A percentile compares a stretch with the other conserved stretches of the same genome.
Conservation (phyloP, 257 asterid species). For the Buddleja alternifolia region DNA sequence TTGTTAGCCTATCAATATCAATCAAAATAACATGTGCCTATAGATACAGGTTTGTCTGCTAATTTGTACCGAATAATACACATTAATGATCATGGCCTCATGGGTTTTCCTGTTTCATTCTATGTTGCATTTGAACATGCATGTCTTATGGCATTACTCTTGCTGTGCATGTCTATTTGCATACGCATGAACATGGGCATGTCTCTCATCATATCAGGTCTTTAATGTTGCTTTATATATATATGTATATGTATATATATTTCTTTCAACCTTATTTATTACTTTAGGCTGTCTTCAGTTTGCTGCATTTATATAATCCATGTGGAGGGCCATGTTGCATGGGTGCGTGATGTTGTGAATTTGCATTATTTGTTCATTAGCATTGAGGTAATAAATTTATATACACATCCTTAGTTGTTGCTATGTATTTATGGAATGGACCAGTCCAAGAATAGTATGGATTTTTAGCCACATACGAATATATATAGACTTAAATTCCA, state of each 20-base stretch:
- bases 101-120: neutral
- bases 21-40: no score
- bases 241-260: neutral
- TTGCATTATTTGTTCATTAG: no score
- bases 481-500: no score
- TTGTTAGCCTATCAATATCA: no score
- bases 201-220: constrained; percentile 27
- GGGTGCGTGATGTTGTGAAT: no score
- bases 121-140: constrained; percentile 14
- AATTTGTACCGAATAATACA: neutral
- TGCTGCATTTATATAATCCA: constrained; percentile 13
- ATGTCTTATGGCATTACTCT: neutral
- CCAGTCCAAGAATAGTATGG: no score
- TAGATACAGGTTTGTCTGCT: neutral
- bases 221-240: constrained; percentile 15
- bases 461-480: no score
- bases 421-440: no score
- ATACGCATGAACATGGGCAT: constrained; percentile 23
- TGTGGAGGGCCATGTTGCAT: constrained; percentile 2
- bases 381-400: no score
- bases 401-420: no score
- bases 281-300: neutral
- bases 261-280: neutral
- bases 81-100: no score
- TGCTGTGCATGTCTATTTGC: neutral